phyloP scores from a whole-genome alignment of 2,329 filamentous ascomycete genomes.

The Biscogniauxia sp. region DNA sequence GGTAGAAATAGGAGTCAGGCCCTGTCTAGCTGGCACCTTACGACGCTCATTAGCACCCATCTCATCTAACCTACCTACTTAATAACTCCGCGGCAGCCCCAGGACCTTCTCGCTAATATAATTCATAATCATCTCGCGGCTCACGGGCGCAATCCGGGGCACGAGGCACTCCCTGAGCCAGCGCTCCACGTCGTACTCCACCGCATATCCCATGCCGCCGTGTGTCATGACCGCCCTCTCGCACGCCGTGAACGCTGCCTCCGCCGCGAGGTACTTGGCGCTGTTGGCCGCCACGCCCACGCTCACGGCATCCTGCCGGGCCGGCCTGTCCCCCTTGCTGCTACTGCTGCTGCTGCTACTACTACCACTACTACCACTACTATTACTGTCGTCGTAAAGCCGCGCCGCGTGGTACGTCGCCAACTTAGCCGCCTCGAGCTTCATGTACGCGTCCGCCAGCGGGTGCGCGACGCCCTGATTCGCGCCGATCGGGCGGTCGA shows the following conservation, averaged over 20 bases:
- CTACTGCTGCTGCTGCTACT: too few relatives aligned
- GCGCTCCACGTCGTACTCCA: conserved; percentile 64
- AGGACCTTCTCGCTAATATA: conserved; percentile 68
- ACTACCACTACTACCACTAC: too few relatives aligned
- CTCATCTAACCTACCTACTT: background rate
- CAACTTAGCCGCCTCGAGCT: conserved; percentile 63
- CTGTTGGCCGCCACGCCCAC: conserved; percentile 67
- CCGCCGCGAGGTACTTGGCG: conserved; percentile 68
- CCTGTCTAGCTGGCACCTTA: too few relatives aligned
- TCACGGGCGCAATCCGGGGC: conserved; percentile 63
- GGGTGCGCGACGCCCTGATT: conserved; percentile 67
- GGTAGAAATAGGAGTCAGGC: too few relatives aligned
- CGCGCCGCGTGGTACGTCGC: conserved; percentile 64
- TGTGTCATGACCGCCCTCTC: conserved; percentile 59
- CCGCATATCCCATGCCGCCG: conserved; percentile 65
- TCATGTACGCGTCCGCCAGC: conserved; percentile 63
- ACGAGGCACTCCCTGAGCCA: conserved; percentile 65
- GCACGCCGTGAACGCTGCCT: conserved; percentile 61
- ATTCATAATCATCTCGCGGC: conserved; percentile 73
- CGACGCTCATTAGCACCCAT: too few relatives aligned
- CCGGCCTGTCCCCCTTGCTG: conserved; percentile 41
- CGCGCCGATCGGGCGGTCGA: conserved; percentile 62
- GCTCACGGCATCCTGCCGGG: conserved; percentile 52
- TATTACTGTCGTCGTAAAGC: conserved; percentile 53
- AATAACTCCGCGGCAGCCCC: conserved; percentile 67